Base-by-base conservation (phyloP, 2,329 filamentous ascomycete species). In the Fusarium sp. region DNA sequence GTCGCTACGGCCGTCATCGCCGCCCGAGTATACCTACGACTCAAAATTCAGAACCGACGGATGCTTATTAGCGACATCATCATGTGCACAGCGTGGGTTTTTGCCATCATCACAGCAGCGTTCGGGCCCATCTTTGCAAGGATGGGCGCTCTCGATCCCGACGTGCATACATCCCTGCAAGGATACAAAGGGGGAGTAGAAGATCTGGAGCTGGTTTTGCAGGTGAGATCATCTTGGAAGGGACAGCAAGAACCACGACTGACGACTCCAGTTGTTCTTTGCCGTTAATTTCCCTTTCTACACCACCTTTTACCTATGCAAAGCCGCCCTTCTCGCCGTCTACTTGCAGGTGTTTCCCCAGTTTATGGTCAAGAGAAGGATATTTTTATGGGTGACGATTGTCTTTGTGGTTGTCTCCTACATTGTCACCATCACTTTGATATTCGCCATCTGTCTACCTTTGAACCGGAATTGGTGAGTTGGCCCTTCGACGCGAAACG, bases 221-320 rank as follows among this genome's bases (percentile, higher is more conserved):
- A 75, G 59, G 74, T 76, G 2, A 66, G 71, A 12, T 32, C 12
- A 2, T 3, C 14, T 33, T 1, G 0, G 0, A 4, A 1, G 0
- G 5, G 54, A 15, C 15, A 35, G 14, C 22, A 11, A 9, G 4
- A 38, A n/a, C 8, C 35, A 17, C n/a, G n/a, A 3, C 60, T 70
- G 3, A 71, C 40, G 0, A 2, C 0, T 0, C 11, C 17, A 78
- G 74, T 30, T 78, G 7, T 69, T 76, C 0, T 78, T 73, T 4
- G 63, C 52, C 4, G 38, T 27, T 6, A 66, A 57, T 0, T 69
- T 78, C 6, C 76, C 76, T 0, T 78, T 76, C 6, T 78, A 74
- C 10, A 75, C 76, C 0, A 78, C 76, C 0, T 59, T 78, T 3
- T 78, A 78, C n/a, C 20, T 78, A 0, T 76, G 70, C 27, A 78